Conservation (phyloP, 768 basidiomycete species). For the Tricholoma furcatifolium region DNA sequence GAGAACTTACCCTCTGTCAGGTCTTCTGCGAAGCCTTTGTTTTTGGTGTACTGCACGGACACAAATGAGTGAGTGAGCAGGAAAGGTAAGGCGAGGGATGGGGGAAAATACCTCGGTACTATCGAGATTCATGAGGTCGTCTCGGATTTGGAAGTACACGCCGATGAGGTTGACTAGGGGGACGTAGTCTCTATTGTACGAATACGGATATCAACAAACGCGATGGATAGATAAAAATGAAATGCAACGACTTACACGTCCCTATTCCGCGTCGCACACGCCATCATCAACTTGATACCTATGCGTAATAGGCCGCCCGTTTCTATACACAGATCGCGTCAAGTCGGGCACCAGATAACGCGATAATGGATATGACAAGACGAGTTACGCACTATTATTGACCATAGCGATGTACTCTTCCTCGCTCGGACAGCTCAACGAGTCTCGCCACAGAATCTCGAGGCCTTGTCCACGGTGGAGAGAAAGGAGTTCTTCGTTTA, state of each 20-base stretch:
- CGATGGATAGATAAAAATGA: no score
- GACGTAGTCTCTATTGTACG: no score
- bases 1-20: slow-evolving; percentile 97
- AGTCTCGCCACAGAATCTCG: slow-evolving; percentile 94
- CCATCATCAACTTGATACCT: slow-evolving; percentile 97
- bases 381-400: slow-evolving; percentile 72
- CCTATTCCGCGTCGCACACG: slow-evolving; percentile 62
- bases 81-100: background rate
- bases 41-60: slow-evolving; percentile 74
- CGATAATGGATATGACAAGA: background rate
- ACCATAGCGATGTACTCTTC: slow-evolving; percentile 96
- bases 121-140: slow-evolving; percentile 95
- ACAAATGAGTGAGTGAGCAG: no score
- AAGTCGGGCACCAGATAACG: background rate
- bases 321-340: slow-evolving; percentile 45
- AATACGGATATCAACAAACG: no score
- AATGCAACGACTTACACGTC: slow-evolving; percentile 52
- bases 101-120: slow-evolving; percentile 61
- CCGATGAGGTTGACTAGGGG: slow-evolving; percentile 86
- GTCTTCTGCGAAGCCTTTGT: slow-evolving; percentile 91
- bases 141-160: slow-evolving; percentile 90
- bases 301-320: slow-evolving; percentile 95
- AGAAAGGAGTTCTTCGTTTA: slow-evolving; percentile 60
- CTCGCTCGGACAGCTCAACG: slow-evolving; percentile 87
- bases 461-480: slow-evolving; percentile 95